Percentiles rank a stretch among this genome's conserved stretches.
These are phyloP conservation scores for Schizopora paradoxa DNA, from an alignment of 1,284 basidiomycete species.

Conservation along the genomic window DNA sequence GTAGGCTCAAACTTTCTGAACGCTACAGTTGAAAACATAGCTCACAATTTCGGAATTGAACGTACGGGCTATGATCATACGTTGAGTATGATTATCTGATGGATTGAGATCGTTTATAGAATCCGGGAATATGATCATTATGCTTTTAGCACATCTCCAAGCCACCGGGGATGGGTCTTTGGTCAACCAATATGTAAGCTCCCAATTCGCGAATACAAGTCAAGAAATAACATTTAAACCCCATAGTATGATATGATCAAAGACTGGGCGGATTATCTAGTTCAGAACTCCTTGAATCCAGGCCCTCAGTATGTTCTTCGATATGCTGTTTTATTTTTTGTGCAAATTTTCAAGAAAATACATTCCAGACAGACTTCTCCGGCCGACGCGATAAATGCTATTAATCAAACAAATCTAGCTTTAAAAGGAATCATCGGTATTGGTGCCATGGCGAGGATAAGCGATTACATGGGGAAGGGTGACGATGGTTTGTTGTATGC, in stretches of 20 bases:
- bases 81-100: too few relatives aligned
- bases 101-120: too few relatives aligned
- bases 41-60: too few relatives aligned
- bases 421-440: too few relatives aligned
- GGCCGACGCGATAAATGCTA: too few relatives aligned
- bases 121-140: constrained; percentile 37
- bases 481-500: constrained; percentile 4
- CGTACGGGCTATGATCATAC: too few relatives aligned
- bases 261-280: constrained; percentile 36
- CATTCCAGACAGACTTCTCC: neutral
- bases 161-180: constrained; percentile 25
- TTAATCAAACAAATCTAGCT: too few relatives aligned
- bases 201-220: neutral
- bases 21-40: too few relatives aligned
- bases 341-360: neutral
- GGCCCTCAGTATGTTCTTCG: constrained; percentile 29
- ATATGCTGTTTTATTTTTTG: neutral
- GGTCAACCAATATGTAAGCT: constrained; percentile 9
- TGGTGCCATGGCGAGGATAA: too few relatives aligned
- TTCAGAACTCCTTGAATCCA: constrained; percentile 32
- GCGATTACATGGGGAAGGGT: too few relatives aligned
- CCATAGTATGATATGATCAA: constrained; percentile 38
- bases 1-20: too few relatives aligned
- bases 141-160: constrained; percentile 33
- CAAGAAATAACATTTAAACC: constrained; percentile 32